Evolutionary conservation across 2,329 filamentous ascomycete species (phyloP).

Genomic region (Fusarium coicis): DNA sequence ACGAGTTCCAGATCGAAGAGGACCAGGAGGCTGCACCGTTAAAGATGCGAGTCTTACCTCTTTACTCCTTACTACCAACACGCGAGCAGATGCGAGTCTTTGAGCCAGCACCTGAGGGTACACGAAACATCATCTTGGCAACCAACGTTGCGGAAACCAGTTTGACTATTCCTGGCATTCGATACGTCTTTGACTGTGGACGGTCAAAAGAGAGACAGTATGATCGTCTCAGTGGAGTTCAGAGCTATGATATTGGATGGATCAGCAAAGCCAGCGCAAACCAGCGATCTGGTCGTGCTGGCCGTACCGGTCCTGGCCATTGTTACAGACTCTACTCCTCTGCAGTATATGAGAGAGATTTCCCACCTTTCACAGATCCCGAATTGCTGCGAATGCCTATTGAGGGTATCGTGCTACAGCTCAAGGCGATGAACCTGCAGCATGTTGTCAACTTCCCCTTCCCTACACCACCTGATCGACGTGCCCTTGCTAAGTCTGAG

Average conservation of each 20-base stretch:
- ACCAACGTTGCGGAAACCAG: constrained; percentile 98
- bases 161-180: constrained; percentile 93
- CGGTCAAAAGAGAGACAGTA: constrained; percentile 92
- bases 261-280: constrained; percentile 97
- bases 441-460: constrained; percentile 96
- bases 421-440: constrained; percentile 94
- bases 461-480: constrained; percentile 84
- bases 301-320: constrained; percentile 93
- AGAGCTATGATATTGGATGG: constrained; percentile 95
- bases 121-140: constrained; percentile 86
- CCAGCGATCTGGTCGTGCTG: constrained; percentile 92
- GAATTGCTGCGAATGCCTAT: constrained; percentile 93
- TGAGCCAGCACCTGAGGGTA: constrained; percentile 82
- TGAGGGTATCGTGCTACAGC: constrained; percentile 89
- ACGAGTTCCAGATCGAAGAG: constrained; percentile 77
- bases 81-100: constrained; percentile 93
- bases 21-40: constrained; percentile 68
- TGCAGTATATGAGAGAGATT: constrained; percentile 91
- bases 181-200: constrained; percentile 96
- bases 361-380: constrained; percentile 85
- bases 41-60: constrained; percentile 87
- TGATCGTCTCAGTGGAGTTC: constrained; percentile 87
- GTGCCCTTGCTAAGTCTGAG: constrained; percentile 84
- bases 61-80: constrained; percentile 92
- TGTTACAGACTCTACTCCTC: constrained; percentile 96